Evolutionary conservation across 768 basidiomycete species (phyloP), one percentile per base, ranked within the genome.

Genomic region (Brasilioporus rufonigricans): DNA sequence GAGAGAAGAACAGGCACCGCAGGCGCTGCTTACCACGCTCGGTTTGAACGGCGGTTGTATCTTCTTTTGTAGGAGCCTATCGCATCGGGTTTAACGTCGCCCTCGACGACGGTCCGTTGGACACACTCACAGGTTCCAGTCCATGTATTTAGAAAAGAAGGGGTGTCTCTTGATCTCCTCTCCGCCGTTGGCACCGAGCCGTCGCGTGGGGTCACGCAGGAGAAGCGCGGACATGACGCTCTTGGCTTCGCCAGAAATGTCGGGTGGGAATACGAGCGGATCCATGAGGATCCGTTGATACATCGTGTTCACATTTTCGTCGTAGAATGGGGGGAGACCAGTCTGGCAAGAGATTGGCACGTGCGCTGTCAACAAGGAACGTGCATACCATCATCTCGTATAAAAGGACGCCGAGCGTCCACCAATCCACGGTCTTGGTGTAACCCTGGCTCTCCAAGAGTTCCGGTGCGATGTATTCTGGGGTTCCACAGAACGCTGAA

Each of bases 371-470:
- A 16, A 29, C 9, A 14, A 32, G 14, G n/a, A 51, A 50, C 12
- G 7, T 8, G 38, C 57, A 46, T 51, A 86, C 89, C 90, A 92
- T 91, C 90, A 98, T 96, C 74, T 99, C 96, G 66, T 93, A 98
- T 41, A 98, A 79, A 50, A 99, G 80, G 19, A 98, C 95, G 33
- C 96, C 97, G 5, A 98, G 78, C 1, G 96, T 98, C 96, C 92
- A 95, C 96, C 96, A 99, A 66, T 99, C 96, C 16, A 99, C 97
- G 0, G 96, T 97, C 67, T 95, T 95, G 5, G 93, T 96, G 74
- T 99, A 98, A 1, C 97, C 96, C 65, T 93, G 90, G 58, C 91
- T 97, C 68, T 95, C 93, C 58, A 99, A 82, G 35, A 99, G 82
- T 69, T 99, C 96, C 0, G 96, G 96, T 9, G 95, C 94, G 64